These are phyloP conservation scores for Ophiostoma pallidulum DNA, from an alignment of 2,329 filamentous ascomycete species.

Conservation along the genomic window DNA sequence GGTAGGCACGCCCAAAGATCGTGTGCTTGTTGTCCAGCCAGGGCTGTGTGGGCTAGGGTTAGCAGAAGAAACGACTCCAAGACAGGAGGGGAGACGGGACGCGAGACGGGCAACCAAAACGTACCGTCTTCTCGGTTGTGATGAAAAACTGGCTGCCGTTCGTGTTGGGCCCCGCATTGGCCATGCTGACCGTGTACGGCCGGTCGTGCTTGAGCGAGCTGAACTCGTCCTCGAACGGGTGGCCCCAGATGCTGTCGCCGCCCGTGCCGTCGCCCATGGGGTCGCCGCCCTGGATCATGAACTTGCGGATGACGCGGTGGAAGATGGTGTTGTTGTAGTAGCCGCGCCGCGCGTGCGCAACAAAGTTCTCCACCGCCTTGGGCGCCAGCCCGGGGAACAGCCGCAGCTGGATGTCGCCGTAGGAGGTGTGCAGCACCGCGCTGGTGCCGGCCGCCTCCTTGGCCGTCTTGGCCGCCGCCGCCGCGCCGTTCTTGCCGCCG, in stretches of 20 bases:
- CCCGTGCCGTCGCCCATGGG: slow-evolving; percentile 82
- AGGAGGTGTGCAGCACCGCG: slow-evolving; percentile 82
- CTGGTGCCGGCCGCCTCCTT: slow-evolving; percentile 57
- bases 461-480: slow-evolving; percentile 41
- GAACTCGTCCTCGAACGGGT: slow-evolving; percentile 88
- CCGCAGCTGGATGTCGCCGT: slow-evolving; percentile 87
- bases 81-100: slow-evolving; percentile 3
- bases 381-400: slow-evolving; percentile 90
- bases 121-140: slow-evolving; percentile 86
- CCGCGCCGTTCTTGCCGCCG: background rate
- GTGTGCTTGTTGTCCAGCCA: slow-evolving; percentile 97
- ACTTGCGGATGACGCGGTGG: slow-evolving; percentile 92
- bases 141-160: slow-evolving; percentile 98
- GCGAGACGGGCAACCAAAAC: slow-evolving; percentile 23
- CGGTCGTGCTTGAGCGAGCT: slow-evolving; percentile 87
- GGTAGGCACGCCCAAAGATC: slow-evolving; percentile 83
- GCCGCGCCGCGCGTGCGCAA: slow-evolving; percentile 76
- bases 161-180: slow-evolving; percentile 89
- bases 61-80: background rate
- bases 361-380: slow-evolving; percentile 94
- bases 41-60: slow-evolving; percentile 40
- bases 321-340: slow-evolving; percentile 99
- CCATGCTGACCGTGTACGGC: slow-evolving; percentile 94
- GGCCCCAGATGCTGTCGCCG: slow-evolving; percentile 88
- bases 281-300: slow-evolving; percentile 91